A percentile compares a stretch with the other conserved stretches of the same genome.
These are phyloP conservation scores for Komagataella phaffii DNA, from an alignment of 805 yeast genomes.

Conservation along the genomic window DNA sequence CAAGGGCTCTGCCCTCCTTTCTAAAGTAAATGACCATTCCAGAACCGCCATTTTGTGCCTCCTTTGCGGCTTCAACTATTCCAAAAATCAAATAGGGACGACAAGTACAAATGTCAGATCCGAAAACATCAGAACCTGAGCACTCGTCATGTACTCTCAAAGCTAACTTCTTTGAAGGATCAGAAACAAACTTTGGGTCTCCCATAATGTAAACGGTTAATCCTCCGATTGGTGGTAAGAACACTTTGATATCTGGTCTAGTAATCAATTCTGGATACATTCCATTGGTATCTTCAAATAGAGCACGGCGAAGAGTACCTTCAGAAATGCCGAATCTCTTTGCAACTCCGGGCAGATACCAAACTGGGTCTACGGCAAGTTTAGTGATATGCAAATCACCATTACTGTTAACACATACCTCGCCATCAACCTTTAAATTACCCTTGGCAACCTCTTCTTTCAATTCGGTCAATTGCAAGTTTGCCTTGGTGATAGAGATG, in stretches of 20 bases:
- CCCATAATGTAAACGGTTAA: slow-evolving; percentile 55
- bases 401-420: slow-evolving; percentile 39
- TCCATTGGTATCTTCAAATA: slow-evolving; percentile 59
- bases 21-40: slow-evolving; percentile 55
- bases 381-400: slow-evolving; percentile 55
- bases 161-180: slow-evolving; percentile 36
- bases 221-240: slow-evolving; percentile 61
- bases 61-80: slow-evolving; percentile 52
- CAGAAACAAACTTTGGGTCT: slow-evolving; percentile 38
- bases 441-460: slow-evolving; percentile 42
- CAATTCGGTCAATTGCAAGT: slow-evolving; percentile 45
- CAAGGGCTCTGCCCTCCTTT: slow-evolving; percentile 58
- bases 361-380: slow-evolving; percentile 58
- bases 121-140: slow-evolving; percentile 59
- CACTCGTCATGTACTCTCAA: slow-evolving; percentile 58
- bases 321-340: slow-evolving; percentile 46
- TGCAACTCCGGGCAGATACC: slow-evolving; percentile 62
- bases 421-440: slow-evolving; percentile 42
- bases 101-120: slow-evolving; percentile 58
- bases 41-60: slow-evolving; percentile 54
- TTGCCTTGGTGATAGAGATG: slow-evolving; percentile 55
- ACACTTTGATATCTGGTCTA: slow-evolving; percentile 53
- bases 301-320: slow-evolving; percentile 38
- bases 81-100: slow-evolving; percentile 58
- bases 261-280: slow-evolving; percentile 59